Evolutionary conservation across 805 yeast genomes (phyloP).

Genomic region (Myxozyma kluyveri): DNA sequence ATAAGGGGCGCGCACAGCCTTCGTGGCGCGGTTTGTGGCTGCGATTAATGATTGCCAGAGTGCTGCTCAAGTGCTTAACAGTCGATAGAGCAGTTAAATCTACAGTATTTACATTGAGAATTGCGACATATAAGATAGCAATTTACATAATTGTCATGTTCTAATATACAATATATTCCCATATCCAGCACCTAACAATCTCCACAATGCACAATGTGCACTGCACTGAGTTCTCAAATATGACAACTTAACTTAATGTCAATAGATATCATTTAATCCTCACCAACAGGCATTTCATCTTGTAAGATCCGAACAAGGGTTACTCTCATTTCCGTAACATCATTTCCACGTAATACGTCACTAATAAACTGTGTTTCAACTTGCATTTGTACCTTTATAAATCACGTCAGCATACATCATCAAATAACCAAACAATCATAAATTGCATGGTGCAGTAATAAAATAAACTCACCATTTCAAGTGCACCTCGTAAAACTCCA

Average conservation of each 20-base stretch:
- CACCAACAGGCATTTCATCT: constrained; percentile 97
- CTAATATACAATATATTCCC: too few relatives aligned
- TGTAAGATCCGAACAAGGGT: constrained; percentile 68
- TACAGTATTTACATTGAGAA: too few relatives aligned
- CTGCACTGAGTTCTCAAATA: too few relatives aligned
- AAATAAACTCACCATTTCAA: constrained; percentile 67
- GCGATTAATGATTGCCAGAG: too few relatives aligned
- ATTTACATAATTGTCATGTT: too few relatives aligned
- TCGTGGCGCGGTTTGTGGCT: too few relatives aligned
- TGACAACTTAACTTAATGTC: background rate
- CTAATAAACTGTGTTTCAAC: constrained; percentile 77
- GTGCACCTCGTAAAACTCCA: constrained; percentile 86
- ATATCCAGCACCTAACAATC: too few relatives aligned
- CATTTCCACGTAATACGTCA: constrained; percentile 81
- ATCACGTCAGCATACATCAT: background rate
- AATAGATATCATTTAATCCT: constrained; percentile 65
- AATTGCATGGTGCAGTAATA: background rate
- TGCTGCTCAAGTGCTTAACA: too few relatives aligned
- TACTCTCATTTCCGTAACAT: constrained; percentile 72
- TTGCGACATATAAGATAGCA: too few relatives aligned
- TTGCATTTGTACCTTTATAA: constrained; percentile 68
- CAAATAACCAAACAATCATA: constrained; percentile 1
- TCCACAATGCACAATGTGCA: too few relatives aligned
- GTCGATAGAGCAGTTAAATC: too few relatives aligned
- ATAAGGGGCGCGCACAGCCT: too few relatives aligned